Conservation (phyloP, 2,329 filamentous ascomycete genomes). For the Aspergillus sp. region DNA sequence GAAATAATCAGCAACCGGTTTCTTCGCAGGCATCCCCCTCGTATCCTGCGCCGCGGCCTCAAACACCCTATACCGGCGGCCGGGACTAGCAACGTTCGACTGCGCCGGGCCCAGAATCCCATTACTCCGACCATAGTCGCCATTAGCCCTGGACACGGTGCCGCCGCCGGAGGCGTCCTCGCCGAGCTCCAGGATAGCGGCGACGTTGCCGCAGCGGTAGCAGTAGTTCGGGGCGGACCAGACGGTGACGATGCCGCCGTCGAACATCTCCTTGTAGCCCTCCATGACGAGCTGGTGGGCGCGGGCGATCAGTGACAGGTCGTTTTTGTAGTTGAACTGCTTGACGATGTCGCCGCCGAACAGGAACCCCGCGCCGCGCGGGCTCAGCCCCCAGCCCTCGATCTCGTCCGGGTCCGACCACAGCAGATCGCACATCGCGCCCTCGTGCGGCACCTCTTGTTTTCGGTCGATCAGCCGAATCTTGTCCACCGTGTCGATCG, state of each 20-base stretch:
- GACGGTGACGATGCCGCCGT: constrained; percentile 91
- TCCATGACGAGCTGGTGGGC: constrained; percentile 99
- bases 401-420: constrained; percentile 99
- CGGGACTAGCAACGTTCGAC: constrained; percentile 56
- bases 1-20: constrained; percentile 96
- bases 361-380: constrained; percentile 87
- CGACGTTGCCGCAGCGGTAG: constrained; percentile 93
- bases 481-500: constrained; percentile 90
- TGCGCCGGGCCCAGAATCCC: constrained; percentile 43
- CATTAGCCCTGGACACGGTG: constrained; percentile 55
- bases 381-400: constrained; percentile 96
- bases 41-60: constrained; percentile 94
- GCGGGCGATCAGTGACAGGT: constrained; percentile 85
- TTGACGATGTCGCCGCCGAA: constrained; percentile 97
- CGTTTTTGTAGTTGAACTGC: constrained; percentile 99
- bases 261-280: constrained; percentile 99
- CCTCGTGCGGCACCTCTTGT: constrained; percentile 96
- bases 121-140: constrained; percentile 34
- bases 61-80: constrained; percentile 85
- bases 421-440: constrained; percentile 93
- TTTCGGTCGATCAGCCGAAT: constrained; percentile 91
- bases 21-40: constrained; percentile 96
- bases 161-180: constrained; percentile 74
- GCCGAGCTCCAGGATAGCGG: constrained; percentile 82
- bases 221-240: constrained; percentile 96